Percentiles rank a stretch among this genome's conserved stretches.
Evolutionary conservation across 345 rosid genomes (phyloP).

Genomic region (Pistacia vera): DNA sequence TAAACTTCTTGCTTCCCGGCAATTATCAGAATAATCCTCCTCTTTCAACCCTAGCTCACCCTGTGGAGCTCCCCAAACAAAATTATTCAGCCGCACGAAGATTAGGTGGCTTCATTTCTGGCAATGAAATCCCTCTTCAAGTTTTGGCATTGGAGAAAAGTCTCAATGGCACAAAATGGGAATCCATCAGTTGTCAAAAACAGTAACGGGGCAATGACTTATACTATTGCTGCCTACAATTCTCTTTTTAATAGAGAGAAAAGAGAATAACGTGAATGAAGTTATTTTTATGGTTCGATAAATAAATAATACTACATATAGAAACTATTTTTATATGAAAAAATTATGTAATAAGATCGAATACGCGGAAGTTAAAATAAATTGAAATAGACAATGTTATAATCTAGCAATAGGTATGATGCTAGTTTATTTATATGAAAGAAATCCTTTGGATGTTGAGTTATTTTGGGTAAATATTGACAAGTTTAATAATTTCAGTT

Average conservation of each 20-base stretch:
- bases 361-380: too few relatives aligned
- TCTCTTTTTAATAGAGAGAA: slow-evolving; percentile 21
- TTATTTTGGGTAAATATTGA: too few relatives aligned
- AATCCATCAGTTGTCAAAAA: not conserved
- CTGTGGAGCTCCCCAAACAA: slow-evolving; percentile 14
- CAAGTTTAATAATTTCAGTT: too few relatives aligned
- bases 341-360: too few relatives aligned
- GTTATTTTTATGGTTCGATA: slow-evolving; percentile 22
- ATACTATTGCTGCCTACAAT: slow-evolving; percentile 30
- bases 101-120: slow-evolving; percentile 29
- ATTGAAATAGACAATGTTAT: too few relatives aligned
- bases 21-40: slow-evolving; percentile 19
- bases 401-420: too few relatives aligned
- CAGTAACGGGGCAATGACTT: not conserved
- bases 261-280: slow-evolving; percentile 28
- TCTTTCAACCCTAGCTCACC: slow-evolving; percentile 4
- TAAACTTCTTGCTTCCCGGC: slow-evolving; percentile 29
- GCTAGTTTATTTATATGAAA: too few relatives aligned
- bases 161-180: slow-evolving; percentile 10
- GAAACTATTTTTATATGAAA: too few relatives aligned
- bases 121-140: slow-evolving; percentile 15
- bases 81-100: slow-evolving; percentile 25
- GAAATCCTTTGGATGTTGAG: too few relatives aligned
- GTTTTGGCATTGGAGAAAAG: slow-evolving; percentile 20
- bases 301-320: too few relatives aligned